phyloP scores from a whole-genome alignment of 306 rosid genomes.

The Prunus dulcis region DNA sequence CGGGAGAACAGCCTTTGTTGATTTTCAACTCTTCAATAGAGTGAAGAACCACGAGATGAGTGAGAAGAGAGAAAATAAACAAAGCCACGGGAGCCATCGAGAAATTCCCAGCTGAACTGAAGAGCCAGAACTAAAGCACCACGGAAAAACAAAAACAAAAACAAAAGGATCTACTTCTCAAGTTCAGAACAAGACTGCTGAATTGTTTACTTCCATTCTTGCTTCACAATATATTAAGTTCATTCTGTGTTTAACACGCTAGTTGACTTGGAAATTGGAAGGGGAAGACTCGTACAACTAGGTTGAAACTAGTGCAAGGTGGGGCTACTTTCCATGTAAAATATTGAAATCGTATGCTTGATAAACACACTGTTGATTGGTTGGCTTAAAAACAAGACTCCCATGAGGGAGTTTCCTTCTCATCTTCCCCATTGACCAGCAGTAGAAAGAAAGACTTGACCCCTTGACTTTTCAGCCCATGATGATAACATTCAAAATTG shows the following conservation, averaged over 20 bases:
- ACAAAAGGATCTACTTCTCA: not conserved
- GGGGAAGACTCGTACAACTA: slow-evolving; percentile 2
- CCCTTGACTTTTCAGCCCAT: too few relatives aligned
- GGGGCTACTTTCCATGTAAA: too few relatives aligned
- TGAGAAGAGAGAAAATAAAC: not conserved
- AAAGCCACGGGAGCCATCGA: slow-evolving; percentile 11
- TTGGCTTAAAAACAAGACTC: too few relatives aligned
- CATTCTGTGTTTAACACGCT: slow-evolving; percentile 17
- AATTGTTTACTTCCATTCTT: not conserved
- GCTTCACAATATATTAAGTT: not conserved
- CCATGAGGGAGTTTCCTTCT: too few relatives aligned
- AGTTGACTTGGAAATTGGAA: slow-evolving; percentile 20
- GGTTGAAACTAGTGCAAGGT: too few relatives aligned
- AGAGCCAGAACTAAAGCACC: not conserved
- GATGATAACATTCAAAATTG: too few relatives aligned
- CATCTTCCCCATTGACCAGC: too few relatives aligned
- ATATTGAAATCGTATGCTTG: too few relatives aligned
- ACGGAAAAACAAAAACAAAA: not conserved
- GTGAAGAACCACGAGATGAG: not conserved
- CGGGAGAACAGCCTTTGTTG: not conserved
- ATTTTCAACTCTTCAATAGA: not conserved
- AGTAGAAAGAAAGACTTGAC: too few relatives aligned
- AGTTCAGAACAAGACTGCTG: not conserved
- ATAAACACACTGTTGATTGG: too few relatives aligned
- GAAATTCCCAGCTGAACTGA: not conserved